Conservation (phyloP, 2,329 filamentous ascomycete genomes). For the Fusarium ramigenum region DNA sequence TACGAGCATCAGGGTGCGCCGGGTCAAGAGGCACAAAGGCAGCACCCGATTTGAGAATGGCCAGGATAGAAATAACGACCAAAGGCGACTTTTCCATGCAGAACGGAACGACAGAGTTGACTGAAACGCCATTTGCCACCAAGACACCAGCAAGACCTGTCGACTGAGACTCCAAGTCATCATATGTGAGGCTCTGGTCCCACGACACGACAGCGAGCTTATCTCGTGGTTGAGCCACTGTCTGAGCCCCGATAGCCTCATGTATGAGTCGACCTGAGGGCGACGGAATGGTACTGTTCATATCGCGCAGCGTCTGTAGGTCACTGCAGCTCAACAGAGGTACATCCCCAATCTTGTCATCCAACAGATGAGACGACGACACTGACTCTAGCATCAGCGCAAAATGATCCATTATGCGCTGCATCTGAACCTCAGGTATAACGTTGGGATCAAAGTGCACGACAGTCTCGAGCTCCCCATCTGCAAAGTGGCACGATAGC, state of each 20-base stretch:
- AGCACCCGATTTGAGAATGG: constrained; percentile 11
- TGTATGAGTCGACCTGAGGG: background rate
- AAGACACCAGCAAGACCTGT: background rate
- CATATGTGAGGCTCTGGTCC: constrained; percentile 54
- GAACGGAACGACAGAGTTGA: constrained; percentile 1
- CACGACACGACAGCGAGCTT: constrained; percentile 48
- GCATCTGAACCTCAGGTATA: constrained; percentile 12
- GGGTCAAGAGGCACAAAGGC: constrained; percentile 15
- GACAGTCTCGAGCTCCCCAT: constrained; percentile 27
- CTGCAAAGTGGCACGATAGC: constrained; percentile 33
- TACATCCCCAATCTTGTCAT: background rate
- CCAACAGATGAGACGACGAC: background rate
- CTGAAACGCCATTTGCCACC: background rate
- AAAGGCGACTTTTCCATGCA: constrained; percentile 27
- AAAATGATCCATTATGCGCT: constrained; percentile 33
- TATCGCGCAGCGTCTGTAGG: background rate
- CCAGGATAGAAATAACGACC: background rate
- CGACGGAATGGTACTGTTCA: background rate
- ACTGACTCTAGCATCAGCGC: constrained; percentile 10
- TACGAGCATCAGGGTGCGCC: constrained; percentile 10
- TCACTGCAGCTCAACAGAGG: constrained; percentile 4
- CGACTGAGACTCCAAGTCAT: constrained; percentile 43
- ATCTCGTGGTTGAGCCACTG: background rate
- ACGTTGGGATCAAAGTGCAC: constrained; percentile 32
- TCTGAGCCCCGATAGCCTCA: background rate